These are phyloP conservation scores for Knoxia roxburghii DNA, from an alignment of 257 asterid species.

Conservation along the genomic window DNA sequence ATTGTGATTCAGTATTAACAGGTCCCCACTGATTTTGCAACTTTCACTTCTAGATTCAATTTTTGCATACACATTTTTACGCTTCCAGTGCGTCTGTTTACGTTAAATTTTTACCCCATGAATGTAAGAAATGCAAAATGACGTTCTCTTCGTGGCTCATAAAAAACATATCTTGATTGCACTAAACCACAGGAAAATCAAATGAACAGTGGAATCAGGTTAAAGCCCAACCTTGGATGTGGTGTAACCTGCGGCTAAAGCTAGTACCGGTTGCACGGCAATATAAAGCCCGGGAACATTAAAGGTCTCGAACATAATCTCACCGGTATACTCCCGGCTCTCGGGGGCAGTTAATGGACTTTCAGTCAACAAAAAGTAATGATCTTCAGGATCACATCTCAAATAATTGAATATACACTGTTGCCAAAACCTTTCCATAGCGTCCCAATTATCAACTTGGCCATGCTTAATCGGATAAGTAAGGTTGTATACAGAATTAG, in stretches of 20 bases:
- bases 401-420: constrained; percentile 78
- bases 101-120: too few relatives aligned
- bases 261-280: constrained; percentile 97
- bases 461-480: constrained; percentile 82
- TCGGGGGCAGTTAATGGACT: constrained; percentile 96
- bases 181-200: not conserved
- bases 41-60: too few relatives aligned
- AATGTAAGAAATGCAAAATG: too few relatives aligned
- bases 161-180: not conserved
- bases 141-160: not conserved
- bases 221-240: constrained; percentile 70
- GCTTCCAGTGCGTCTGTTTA: too few relatives aligned
- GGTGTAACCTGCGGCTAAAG: constrained; percentile 97
- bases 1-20: not conserved
- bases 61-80: too few relatives aligned
- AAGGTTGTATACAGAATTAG: constrained; percentile 53
- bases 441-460: constrained; percentile 92
- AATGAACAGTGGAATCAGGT: constrained; percentile 9
- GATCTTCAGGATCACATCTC: constrained; percentile 97
- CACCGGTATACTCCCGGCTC: constrained; percentile 88
- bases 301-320: constrained; percentile 95
- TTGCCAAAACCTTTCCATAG: constrained; percentile 99
- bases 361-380: constrained; percentile 85
- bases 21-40: not conserved
- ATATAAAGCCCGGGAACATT: constrained; percentile 89